Evolutionary conservation across 73 alveolate species (phyloP), one percentile per base, ranked within the genome.

Genomic region (Paramecium bursaria): DNA sequence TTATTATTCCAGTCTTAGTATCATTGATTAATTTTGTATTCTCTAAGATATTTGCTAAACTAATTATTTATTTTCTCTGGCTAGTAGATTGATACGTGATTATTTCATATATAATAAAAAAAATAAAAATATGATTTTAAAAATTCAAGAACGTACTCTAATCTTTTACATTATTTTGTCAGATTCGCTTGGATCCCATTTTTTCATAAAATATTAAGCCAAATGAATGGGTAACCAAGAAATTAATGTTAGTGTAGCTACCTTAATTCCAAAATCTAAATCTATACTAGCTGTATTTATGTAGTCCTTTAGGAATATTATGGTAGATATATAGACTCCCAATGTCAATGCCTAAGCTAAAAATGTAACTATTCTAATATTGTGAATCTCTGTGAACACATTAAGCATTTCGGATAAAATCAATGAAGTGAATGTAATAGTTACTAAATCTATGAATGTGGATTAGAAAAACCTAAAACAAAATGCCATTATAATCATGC

Each of bases 371-470:
- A 97, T 77, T 88, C 94, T 97, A 23, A 94, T 75, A 46, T 88
- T 91, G 90, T 92, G 86, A 30, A 94, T 92, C 50, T 92, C 98
- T 22, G 98, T 86, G 87, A 87, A 90, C n/a, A 96, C 99, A 75
- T 96, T 96, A 21, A 96, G 90, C 33, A 95, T 88, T 75, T 96
- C 99, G 4, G 92, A 82, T 23, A 94, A 80, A 50, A 97, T 95
- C 33, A 97, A 75, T 2, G 98, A 95, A 33, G 98, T 91, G 92
- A 97, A 97, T 25, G 99, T 93, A 23, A 95, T 94, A 14, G 99
- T 92, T 3, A 95, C 99, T 31, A 97, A 92, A 86, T 91, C 94
- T 29, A 94, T 75, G 85, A 96, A 95, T 26, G 95, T 95, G 50
- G 94, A 92, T 86, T 92, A 80, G 90, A 97, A 93, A 73, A 94